Evolutionary conservation across 495 filamentous ascomycete genomes (phyloP).

Genomic region (Aspergillus nidulans): DNA sequence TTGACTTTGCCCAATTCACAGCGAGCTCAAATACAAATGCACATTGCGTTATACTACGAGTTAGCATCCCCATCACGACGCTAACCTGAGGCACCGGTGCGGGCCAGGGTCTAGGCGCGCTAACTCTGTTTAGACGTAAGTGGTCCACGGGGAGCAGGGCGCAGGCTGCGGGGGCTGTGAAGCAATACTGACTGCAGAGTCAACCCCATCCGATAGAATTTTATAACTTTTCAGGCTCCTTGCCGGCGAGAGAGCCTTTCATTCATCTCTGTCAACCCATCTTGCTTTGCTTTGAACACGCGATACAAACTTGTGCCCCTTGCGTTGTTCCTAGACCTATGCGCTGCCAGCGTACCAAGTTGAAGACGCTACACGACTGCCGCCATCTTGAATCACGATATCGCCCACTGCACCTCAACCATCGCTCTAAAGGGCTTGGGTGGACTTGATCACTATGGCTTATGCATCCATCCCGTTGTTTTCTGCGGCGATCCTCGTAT

Average conservation of each 20-base stretch:
- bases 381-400: not conserved
- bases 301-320: not conserved
- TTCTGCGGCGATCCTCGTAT: not conserved
- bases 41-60: not conserved
- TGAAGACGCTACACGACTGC: not conserved
- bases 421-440: not conserved
- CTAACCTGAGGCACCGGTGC: not conserved
- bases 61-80: not conserved
- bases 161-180: constrained; percentile 3
- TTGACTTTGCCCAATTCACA: no score
- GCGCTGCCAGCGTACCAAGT: constrained; percentile 6
- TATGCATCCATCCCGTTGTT: not conserved
- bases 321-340: constrained; percentile 4
- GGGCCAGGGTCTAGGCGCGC: not conserved
- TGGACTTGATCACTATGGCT: constrained; percentile 6
- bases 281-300: not conserved
- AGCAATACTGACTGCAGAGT: not conserved
- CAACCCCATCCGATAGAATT: not conserved
- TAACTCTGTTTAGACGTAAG: not conserved
- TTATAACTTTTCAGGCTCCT: constrained; percentile 15
- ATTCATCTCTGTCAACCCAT: not conserved
- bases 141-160: not conserved
- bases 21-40: no score
- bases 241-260: constrained; percentile 18
- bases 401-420: not conserved